Base-by-base conservation (phyloP, 306 rosid genomes). In the Castanospermum australe region DNA sequence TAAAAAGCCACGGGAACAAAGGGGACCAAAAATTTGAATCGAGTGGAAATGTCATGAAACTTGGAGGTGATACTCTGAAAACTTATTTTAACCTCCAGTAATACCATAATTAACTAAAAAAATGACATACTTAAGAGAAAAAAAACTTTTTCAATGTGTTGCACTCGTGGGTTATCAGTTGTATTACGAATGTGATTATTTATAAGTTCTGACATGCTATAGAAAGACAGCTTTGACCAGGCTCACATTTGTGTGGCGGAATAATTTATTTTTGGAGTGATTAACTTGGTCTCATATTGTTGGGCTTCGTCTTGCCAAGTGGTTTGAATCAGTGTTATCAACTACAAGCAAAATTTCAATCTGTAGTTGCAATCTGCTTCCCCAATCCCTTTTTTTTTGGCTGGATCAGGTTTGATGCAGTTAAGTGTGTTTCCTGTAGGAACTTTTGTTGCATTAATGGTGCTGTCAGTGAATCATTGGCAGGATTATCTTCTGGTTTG, bases 351-450 rank as follows among this genome's bases (percentile, higher is more conserved):
- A 75, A 61, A 32, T 32, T 32, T 47, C 17, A 1, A 47, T 10
- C n/a, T 57, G 57, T 45, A 24, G 25, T 38, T 52, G 12, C 12
- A 51, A n/a, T 25, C 21, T 66, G 33, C 45, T 68, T 2, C 60
- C 13, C 1, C 17, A 42, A 17, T 67, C 67, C 14, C 15, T 50
- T 65, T 51, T 39, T 50, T 65, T 51, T 39, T 57, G 1, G 25
- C 25, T 13, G 25, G 32, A 51, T 62, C 18, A 28, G 24, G 59
- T 44, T 71, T 54, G 14, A 71, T 63, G 36, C 15, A 64, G 22
- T 6, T 72, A 25, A 44, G 2, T 52, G 70, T 61, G 52, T 71
- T 62, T 77, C 41, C 60, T 75, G 81, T 67, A 82, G 85, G 85
- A 69, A 59, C 59, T 68, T 33, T 25, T 60, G 65, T 71, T 33